Evolutionary conservation across 1,284 basidiomycete genomes (phyloP).

Genomic region (Microbotryum intermedium): DNA sequence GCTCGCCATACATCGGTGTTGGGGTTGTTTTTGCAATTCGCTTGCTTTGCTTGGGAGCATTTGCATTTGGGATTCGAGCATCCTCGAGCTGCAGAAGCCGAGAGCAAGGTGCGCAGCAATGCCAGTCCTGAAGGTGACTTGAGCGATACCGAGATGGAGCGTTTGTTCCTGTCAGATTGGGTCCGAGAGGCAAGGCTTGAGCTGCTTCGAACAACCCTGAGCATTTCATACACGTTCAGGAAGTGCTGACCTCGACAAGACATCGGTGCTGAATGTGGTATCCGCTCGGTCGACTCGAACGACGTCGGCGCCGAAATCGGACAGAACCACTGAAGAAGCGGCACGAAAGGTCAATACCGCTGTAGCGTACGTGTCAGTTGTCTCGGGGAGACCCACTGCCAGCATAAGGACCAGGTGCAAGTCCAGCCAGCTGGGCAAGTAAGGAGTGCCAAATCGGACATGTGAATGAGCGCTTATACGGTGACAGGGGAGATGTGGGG

Average conservation of each 20-base stretch:
- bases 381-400: constrained; percentile 36
- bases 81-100: constrained; percentile 16
- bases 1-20: constrained; percentile 39
- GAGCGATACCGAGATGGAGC: constrained; percentile 59
- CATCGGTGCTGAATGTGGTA: constrained; percentile 33
- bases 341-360: neutral
- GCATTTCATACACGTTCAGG: neutral
- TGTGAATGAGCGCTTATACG: neutral
- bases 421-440: constrained; percentile 59
- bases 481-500: neutral
- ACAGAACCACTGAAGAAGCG: constrained; percentile 49
- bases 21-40: neutral
- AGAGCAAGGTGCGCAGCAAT: constrained; percentile 53
- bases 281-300: constrained; percentile 60
- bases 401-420: constrained; percentile 71
- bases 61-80: neutral
- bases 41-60: neutral
- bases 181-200: neutral
- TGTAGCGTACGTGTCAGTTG: neutral
- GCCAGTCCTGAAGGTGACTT: constrained; percentile 55
- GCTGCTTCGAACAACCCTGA: neutral
- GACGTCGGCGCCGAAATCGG: constrained; percentile 72
- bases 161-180: constrained; percentile 58
- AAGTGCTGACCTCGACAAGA: constrained; percentile 17
- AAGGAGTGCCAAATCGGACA: constrained; percentile 2